Evolutionary conservation across 192 early-diverging fungal genomes (phyloP), one percentile per base, ranked within the genome.

Genomic region (Mortierella hygrophila): DNA sequence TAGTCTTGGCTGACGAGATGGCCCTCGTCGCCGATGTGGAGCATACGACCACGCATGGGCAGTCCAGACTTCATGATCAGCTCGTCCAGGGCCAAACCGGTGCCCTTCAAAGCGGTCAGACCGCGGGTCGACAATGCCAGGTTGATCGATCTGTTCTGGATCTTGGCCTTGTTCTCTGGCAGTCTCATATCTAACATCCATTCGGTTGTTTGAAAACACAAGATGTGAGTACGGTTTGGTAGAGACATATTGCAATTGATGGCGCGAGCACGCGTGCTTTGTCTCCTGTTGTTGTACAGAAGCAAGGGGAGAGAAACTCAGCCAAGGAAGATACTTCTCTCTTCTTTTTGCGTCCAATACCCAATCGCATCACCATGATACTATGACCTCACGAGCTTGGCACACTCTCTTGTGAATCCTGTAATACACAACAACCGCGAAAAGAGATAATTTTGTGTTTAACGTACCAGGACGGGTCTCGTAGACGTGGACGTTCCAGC

Each of bases 31-130:
- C 89, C 92, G 16, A 93, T 69, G 82, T 99, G 98, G 40, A 99
- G 93, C 97, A 98, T 96, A 57, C 98, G 91, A 16, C 96, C 97
- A 60, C 93, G 93, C 97, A 99, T 98, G 4, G 97, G 98, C 29
- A 98, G 93, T 29, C 94, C 93, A 10, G 89, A 88, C 52, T 90
- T 86, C 79, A 97, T 81, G 55, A 98, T 93, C 10, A 89, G 84
- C 18, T 91, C 81, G 40, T 96, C 95, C 20, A 95, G 80, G n/a
- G 80, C 90, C 15, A 94, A 88, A 10, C 95, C 95, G 71, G 94
- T 93, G 16, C 87, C 91, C 60, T 92, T 89, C 77, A 99, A 90
- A 26, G 96, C 97, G 29, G 94, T 93, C 40, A 99, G 85, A 20
- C 97, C 98, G 46, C 98, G 93, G 72, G 91, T 90, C 0, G 97